Evolutionary conservation across 1,139 yeast species (phyloP), one percentile per base, ranked within the genome.

Genomic region (Scheffersomyces quercinus): DNA sequence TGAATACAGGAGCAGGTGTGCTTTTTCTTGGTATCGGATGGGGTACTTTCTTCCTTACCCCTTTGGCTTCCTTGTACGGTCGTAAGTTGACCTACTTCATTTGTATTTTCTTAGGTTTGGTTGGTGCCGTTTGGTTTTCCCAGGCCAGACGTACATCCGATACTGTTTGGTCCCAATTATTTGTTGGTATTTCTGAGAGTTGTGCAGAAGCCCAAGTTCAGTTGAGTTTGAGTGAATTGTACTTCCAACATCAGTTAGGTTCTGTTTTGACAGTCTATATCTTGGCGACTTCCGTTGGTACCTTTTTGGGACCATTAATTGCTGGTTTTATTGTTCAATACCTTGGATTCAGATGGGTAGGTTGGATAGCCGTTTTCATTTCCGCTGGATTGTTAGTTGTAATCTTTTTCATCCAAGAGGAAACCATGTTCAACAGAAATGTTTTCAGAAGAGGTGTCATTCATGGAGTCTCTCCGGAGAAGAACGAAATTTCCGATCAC

Each of bases 1-100:
- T 69, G 59, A 70, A 69, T 49, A 61, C 68, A 28, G 68, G 73
- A 2, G 74, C 75, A 1, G 75, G 75, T 6, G 61, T 69, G 2
- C 48, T 70, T 26, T 69, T 70, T 42, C 51, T 67, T 26, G 56
- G 63, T 26, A 64, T 68, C 16, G 74, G 65, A 4, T 41, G 63
- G 35, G 62, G 66, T 10, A 54, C 68, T 10, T 65, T 68, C 56
- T 44, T 70, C 10, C 58, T 64, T 36, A 65, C 71, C 3, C 74
- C 75, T 4, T 52, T 65, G 20, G 60, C 69, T 9, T 56, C 65
- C 8, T 48, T 70, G 29, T 60, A 65, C 43, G 74, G 75, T 11
- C 55, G 73, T 33, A 62, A 65, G 45, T 49, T 66, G 41, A 53
- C 67, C 14, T 61, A 67, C 47, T 41, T 70, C 16, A 42, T 68